Percentiles rank a stretch among this genome's conserved stretches.
phyloP scores from a whole-genome alignment of 78 protist genomes.

The Dictyostelium purpureum region DNA sequence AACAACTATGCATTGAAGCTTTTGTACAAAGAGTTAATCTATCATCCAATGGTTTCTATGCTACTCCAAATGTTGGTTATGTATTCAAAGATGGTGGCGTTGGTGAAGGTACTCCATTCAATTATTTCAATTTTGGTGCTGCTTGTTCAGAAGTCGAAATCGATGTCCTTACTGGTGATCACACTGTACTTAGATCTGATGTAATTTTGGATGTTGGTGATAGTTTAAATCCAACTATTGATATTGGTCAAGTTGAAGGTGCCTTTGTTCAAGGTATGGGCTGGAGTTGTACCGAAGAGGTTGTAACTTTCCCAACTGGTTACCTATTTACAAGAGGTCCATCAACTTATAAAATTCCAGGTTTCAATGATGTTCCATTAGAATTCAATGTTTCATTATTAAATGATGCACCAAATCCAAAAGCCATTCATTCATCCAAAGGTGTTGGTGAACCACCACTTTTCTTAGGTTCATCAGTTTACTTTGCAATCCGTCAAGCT shows the following conservation, averaged over 20 bases:
- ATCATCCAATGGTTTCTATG: constrained; percentile 94
- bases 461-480: constrained; percentile 86
- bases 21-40: constrained; percentile 86
- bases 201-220: constrained; percentile 97
- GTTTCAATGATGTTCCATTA: constrained; percentile 87
- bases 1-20: constrained; percentile 79
- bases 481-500: constrained; percentile 89
- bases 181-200: constrained; percentile 82
- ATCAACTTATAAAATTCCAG: constrained; percentile 81
- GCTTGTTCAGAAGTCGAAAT: constrained; percentile 93
- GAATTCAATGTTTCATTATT: constrained; percentile 88
- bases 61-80: constrained; percentile 77
- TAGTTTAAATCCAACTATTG: constrained; percentile 95
- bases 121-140: constrained; percentile 88
- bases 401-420: constrained; percentile 81
- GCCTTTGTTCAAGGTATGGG: constrained; percentile 96
- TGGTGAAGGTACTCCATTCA: constrained; percentile 68
- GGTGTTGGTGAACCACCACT: constrained; percentile 96
- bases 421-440: constrained; percentile 89
- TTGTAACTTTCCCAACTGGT: constrained; percentile 74
- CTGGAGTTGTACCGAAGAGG: constrained; percentile 91
- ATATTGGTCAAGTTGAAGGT: constrained; percentile 95
- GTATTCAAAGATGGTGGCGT: constrained; percentile 74
- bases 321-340: constrained; percentile 85
- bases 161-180: constrained; percentile 93